phyloP scores from a whole-genome alignment of 768 basidiomycete species.

The Pulveroboletus sp. region DNA sequence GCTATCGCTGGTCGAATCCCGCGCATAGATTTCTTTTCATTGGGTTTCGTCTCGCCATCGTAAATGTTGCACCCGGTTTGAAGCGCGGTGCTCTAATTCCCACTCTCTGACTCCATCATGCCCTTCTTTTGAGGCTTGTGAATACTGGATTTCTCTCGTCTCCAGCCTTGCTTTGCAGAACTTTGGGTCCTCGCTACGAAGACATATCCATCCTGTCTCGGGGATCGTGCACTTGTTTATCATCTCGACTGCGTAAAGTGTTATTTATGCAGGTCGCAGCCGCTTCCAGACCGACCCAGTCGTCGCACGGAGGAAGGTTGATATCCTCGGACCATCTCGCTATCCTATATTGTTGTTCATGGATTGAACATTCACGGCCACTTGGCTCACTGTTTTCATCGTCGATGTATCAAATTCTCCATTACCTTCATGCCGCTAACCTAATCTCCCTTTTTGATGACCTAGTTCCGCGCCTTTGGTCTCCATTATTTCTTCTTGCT shows the following conservation, averaged over 20 bases:
- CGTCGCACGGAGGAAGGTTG: slow-evolving; percentile 24
- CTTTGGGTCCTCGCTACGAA: slow-evolving; percentile 33
- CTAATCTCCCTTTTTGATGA: slow-evolving; percentile 37
- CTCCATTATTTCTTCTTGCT: slow-evolving; percentile 38
- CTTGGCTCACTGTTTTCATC: slow-evolving; percentile 26
- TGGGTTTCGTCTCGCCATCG: slow-evolving; percentile 21
- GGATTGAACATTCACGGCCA: slow-evolving; percentile 34
- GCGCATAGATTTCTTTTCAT: slow-evolving; percentile 28
- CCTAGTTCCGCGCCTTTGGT: slow-evolving; percentile 31
- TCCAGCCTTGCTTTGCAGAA: slow-evolving; percentile 21
- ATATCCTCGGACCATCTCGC: slow-evolving; percentile 32
- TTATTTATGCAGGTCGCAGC: slow-evolving; percentile 29
- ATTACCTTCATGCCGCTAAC: slow-evolving; percentile 33
- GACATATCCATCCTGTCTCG: slow-evolving; percentile 69
- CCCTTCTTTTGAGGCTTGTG: slow-evolving; percentile 34
- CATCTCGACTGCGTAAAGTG: slow-evolving; percentile 28
- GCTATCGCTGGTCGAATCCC: slow-evolving; percentile 8
- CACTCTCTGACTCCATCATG: slow-evolving; percentile 38
- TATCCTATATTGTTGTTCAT: slow-evolving; percentile 34
- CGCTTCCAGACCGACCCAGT: slow-evolving; percentile 20
- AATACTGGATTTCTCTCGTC: slow-evolving; percentile 34
- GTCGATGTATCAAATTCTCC: slow-evolving; percentile 33
- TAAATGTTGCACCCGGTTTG: slow-evolving; percentile 32
- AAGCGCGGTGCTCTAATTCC: slow-evolving; percentile 36
- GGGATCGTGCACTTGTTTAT: slow-evolving; percentile 35